These are phyloP conservation scores for Malassezia dermatis DNA, from an alignment of 1,284 basidiomycete genomes.

Conservation along the genomic window DNA sequence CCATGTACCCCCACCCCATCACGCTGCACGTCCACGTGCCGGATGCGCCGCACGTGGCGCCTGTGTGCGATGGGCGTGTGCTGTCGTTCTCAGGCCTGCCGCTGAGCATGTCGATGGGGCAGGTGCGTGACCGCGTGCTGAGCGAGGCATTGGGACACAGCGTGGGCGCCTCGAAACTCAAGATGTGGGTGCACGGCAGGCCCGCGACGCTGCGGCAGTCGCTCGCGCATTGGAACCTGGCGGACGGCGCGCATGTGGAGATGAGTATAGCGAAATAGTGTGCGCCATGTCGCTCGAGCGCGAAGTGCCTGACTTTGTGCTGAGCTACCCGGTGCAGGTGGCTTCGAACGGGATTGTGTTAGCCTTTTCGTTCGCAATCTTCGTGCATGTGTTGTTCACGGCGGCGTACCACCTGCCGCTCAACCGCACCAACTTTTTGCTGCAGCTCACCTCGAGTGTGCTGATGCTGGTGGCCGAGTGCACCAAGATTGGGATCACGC, in stretches of 20 bases:
- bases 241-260: conserved; percentile 29
- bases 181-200: conserved; percentile 30
- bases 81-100: conserved; percentile 24
- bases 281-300: not conserved
- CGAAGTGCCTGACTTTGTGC: conserved; percentile 52
- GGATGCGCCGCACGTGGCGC: conserved; percentile 15
- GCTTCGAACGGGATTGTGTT: conserved; percentile 75
- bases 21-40: conserved; percentile 25
- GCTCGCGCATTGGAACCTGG: conserved; percentile 40
- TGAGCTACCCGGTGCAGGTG: conserved; percentile 82
- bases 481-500: conserved; percentile 54
- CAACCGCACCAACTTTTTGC: conserved; percentile 76
- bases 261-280: conserved; percentile 25
- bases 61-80: conserved; percentile 28
- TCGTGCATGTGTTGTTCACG: conserved; percentile 87
- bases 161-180: conserved; percentile 39
- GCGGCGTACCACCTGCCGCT: conserved; percentile 92
- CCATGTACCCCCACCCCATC: conserved; percentile 27
- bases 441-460: conserved; percentile 72
- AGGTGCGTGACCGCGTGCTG: conserved; percentile 36
- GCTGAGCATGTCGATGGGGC: conserved; percentile 18
- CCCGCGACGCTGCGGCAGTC: conserved; percentile 39
- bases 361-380: conserved; percentile 73
- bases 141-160: conserved; percentile 24
- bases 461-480: conserved; percentile 56